These are phyloP conservation scores for Teratosphaeria pseudoeucalypti DNA, from an alignment of 2,329 filamentous ascomycete species.

Conservation along the genomic window DNA sequence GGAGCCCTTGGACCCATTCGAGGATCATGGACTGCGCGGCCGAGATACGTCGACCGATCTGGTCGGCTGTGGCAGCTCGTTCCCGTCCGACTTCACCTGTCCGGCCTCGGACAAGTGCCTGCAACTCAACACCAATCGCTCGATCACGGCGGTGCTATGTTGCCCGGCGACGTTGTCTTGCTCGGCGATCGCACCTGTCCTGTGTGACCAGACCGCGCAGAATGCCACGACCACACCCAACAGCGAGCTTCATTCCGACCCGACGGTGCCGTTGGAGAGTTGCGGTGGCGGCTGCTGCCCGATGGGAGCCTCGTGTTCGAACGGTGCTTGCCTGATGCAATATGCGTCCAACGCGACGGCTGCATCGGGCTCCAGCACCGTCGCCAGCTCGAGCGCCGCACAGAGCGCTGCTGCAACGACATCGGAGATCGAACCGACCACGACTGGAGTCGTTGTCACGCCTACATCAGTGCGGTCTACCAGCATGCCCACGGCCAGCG, in stretches of 20 bases:
- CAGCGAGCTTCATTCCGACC: slow-evolving; percentile 56
- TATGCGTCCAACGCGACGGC: slow-evolving; percentile 10
- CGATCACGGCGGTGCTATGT: slow-evolving; percentile 60
- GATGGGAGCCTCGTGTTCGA: slow-evolving; percentile 55
- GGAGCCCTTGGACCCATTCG: slow-evolving; percentile 11
- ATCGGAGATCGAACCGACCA: neutral
- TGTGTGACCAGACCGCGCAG: slow-evolving; percentile 53
- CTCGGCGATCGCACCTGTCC: slow-evolving; percentile 50
- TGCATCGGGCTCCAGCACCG: neutral
- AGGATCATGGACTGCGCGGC: slow-evolving; percentile 2
- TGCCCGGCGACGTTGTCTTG: slow-evolving; percentile 54
- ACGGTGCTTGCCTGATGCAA: neutral
- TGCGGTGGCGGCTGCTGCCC: slow-evolving; percentile 60
- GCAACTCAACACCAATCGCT: slow-evolving; percentile 49
- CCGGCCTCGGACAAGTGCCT: slow-evolving; percentile 44
- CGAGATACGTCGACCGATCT: slow-evolving; percentile 12
- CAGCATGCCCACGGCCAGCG: neutral
- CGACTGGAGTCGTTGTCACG: neutral
- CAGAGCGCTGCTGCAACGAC: neutral
- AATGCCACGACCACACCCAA: slow-evolving; percentile 47
- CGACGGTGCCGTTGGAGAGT: slow-evolving; percentile 43
- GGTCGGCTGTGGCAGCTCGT: slow-evolving; percentile 27
- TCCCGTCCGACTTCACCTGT: slow-evolving; percentile 62
- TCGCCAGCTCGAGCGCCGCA: neutral
- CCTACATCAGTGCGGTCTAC: neutral